Evolutionary conservation across 2,329 filamentous ascomycete species (phyloP).

Genomic region (Dothidotthia symphoricarpi): DNA sequence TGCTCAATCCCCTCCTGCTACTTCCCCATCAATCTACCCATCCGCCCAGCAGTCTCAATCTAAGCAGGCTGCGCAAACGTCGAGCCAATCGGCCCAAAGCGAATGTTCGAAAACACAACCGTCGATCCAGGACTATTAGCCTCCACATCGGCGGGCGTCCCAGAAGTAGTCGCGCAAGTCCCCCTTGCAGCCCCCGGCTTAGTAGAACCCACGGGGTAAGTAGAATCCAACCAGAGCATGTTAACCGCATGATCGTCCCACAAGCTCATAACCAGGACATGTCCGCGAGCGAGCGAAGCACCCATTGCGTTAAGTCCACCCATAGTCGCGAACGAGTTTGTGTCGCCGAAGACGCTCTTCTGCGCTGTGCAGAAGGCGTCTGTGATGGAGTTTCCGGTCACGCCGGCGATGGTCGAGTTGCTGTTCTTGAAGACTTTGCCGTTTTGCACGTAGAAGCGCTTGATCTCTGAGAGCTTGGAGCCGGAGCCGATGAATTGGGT

Average conservation of each 20-base stretch:
- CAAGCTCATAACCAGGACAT: constrained; percentile 64
- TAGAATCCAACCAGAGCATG: constrained; percentile 75
- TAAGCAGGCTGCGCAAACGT: constrained; percentile 35
- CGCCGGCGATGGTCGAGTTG: constrained; percentile 45
- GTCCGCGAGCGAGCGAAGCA: constrained; percentile 55
- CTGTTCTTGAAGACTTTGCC: constrained; percentile 51
- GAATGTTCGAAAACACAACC: constrained; percentile 44
- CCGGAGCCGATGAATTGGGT: constrained; percentile 51
- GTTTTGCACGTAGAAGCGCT: constrained; percentile 52
- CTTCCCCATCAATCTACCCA: no score
- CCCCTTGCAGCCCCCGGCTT: constrained; percentile 40
- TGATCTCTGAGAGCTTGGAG: constrained; percentile 48
- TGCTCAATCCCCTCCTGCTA: no score
- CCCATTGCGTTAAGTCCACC: constrained; percentile 60
- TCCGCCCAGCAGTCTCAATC: no score
- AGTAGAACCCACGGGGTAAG: constrained; percentile 51
- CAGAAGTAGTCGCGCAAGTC: constrained; percentile 39
- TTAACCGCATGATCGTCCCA: constrained; percentile 65
- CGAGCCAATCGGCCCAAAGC: constrained; percentile 42
- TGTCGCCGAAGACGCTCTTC: constrained; percentile 57
- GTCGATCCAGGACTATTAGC: constrained; percentile 33
- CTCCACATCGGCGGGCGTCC: constrained; percentile 41
- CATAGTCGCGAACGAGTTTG: constrained; percentile 52
- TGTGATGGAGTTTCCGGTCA: constrained; percentile 56
- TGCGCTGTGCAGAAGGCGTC: constrained; percentile 57